Percentiles rank a stretch among this genome's conserved stretches.
Evolutionary conservation across 2,329 filamentous ascomycete species (phyloP).

Genomic region (Eutypella sp.): DNA sequence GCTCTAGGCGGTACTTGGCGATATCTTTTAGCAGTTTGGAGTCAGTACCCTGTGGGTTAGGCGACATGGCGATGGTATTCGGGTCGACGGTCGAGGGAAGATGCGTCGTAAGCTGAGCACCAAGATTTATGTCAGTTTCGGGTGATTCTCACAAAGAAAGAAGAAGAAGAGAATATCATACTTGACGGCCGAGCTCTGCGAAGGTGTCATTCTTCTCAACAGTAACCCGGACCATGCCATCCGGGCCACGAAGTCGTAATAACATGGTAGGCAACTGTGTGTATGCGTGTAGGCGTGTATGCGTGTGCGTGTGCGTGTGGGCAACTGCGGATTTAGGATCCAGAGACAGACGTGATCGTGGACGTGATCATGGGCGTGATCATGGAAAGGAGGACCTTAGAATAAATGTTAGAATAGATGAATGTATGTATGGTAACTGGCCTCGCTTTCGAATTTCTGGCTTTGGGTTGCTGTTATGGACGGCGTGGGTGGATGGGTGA

Average conservation of each 20-base stretch:
- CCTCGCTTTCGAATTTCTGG: too few species aligned
- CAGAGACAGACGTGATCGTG: too few species aligned
- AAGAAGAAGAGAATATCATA: slow-evolving; percentile 22
- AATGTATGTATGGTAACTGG: too few species aligned
- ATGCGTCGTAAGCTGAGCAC: slow-evolving; percentile 55
- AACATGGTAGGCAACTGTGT: slow-evolving; percentile 70
- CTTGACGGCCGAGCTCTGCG: slow-evolving; percentile 50
- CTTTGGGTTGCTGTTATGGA: too few species aligned
- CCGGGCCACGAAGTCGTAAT: slow-evolving; percentile 80
- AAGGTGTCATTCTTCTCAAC: slow-evolving; percentile 74
- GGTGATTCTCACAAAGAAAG: neutral
- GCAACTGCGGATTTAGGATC: too few species aligned
- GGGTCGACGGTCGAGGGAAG: slow-evolving; percentile 60
- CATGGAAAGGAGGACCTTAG: too few species aligned
- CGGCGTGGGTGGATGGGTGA: too few species aligned
- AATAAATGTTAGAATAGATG: too few species aligned
- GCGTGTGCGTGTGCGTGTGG: too few species aligned
- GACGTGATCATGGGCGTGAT: too few species aligned
- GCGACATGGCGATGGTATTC: slow-evolving; percentile 56
- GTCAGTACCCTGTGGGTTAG: slow-evolving; percentile 54
- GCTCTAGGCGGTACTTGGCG: slow-evolving; percentile 47
- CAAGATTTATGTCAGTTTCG: slow-evolving; percentile 24
- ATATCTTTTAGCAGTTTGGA: slow-evolving; percentile 56
- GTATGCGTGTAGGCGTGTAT: too few species aligned
- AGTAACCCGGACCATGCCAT: slow-evolving; percentile 85